Conservation (phyloP, 2,329 filamentous ascomycete genomes). For the Aureobasidium sp. region DNA sequence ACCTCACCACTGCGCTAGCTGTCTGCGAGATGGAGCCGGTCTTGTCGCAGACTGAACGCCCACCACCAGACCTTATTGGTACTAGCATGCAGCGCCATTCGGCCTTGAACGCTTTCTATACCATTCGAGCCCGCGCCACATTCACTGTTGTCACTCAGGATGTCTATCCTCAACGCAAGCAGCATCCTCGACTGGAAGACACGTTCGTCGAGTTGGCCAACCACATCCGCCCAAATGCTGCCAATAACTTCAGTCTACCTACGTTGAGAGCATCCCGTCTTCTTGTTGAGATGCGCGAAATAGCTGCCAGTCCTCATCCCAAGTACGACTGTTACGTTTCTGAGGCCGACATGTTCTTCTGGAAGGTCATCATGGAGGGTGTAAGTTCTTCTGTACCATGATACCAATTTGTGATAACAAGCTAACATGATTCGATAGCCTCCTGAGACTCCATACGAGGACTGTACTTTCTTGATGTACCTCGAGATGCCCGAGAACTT, state of each 20-base stretch:
- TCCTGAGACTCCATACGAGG: slow-evolving; percentile 26
- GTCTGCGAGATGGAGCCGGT: slow-evolving; percentile 35
- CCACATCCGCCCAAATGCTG: background rate
- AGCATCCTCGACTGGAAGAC: slow-evolving; percentile 29
- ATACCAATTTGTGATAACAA: background rate
- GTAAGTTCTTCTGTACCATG: background rate
- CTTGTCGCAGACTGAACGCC: slow-evolving; percentile 30
- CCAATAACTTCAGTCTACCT: background rate
- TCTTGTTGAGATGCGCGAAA: slow-evolving; percentile 31
- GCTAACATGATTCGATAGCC: slow-evolving; percentile 18
- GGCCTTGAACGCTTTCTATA: slow-evolving; percentile 17
- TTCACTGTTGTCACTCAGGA: slow-evolving; percentile 26
- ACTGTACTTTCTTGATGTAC: slow-evolving; percentile 32
- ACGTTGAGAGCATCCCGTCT: slow-evolving; percentile 25
- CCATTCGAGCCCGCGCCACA: background rate
- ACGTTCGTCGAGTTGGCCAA: slow-evolving; percentile 25
- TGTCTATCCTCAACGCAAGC: slow-evolving; percentile 28
- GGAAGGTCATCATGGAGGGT: slow-evolving; percentile 36
- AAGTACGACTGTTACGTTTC: slow-evolving; percentile 35
- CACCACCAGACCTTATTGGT: slow-evolving; percentile 17
- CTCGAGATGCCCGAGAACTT: slow-evolving; percentile 32
- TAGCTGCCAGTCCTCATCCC: slow-evolving; percentile 26
- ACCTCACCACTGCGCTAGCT: slow-evolving; percentile 30
- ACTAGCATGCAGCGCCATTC: background rate
- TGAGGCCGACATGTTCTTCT: slow-evolving; percentile 34